Percentiles rank a stretch among this genome's conserved stretches.
These are phyloP conservation scores for Neonectria neomacrospora DNA, from an alignment of 2,329 filamentous ascomycete genomes.

Conservation along the genomic window DNA sequence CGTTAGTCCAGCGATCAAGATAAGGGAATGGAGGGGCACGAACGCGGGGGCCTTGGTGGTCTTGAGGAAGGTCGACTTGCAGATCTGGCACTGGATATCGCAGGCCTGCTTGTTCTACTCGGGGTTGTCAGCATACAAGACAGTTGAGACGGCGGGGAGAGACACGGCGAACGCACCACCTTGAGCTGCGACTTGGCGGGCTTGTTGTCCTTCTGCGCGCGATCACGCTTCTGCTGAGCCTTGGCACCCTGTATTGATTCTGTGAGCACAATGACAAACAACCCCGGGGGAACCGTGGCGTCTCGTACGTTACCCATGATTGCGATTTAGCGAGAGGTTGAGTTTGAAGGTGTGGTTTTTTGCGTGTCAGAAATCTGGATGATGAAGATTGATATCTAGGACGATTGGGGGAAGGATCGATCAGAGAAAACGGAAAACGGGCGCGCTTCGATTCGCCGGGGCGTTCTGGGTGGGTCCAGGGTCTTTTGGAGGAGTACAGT, in stretches of 20 bases:
- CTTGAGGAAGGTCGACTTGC: conserved; percentile 83
- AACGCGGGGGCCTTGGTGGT: conserved; percentile 79
- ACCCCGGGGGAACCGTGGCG: not conserved
- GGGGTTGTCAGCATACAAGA: conserved; percentile 29
- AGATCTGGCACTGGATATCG: conserved; percentile 80
- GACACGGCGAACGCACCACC: conserved; percentile 59
- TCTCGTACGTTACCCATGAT: conserved; percentile 52
- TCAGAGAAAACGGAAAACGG: conserved; percentile 34
- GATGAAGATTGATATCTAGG: conserved; percentile 22
- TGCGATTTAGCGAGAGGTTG: conserved; percentile 28
- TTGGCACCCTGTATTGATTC: conserved; percentile 65
- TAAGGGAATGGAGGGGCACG: conserved; percentile 43
- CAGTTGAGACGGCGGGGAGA: not conserved
- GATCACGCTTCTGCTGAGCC: conserved; percentile 78
- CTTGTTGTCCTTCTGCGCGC: conserved; percentile 70
- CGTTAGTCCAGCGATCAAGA: conserved; percentile 25
- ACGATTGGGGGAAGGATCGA: conserved; percentile 24
- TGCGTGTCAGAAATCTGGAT: conserved; percentile 17
- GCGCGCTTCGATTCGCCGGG: not conserved
- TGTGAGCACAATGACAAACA: conserved; percentile 34
- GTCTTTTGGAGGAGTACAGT: not conserved
- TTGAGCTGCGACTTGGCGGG: conserved; percentile 76
- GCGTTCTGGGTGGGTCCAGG: not conserved
- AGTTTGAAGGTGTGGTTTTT: conserved; percentile 18
- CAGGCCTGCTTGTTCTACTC: conserved; percentile 76